Base-by-base conservation (phyloP, 2,329 filamentous ascomycete genomes). In the Scytalidium sp. region DNA sequence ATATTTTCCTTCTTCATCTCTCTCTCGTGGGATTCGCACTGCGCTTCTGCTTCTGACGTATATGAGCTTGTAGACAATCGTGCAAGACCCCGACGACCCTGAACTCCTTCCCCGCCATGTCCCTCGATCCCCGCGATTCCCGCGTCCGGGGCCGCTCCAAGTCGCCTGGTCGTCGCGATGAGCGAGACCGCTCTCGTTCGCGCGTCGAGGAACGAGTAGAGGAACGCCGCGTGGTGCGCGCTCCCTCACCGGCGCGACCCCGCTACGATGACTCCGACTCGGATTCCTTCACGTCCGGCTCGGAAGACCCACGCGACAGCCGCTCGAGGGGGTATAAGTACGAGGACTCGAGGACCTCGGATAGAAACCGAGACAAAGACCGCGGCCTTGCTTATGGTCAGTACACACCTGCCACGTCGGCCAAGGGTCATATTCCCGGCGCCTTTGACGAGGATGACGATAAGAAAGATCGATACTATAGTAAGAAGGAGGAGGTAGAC, bases 41-140 rank as follows among this genome's bases (percentile, higher is more conserved):
- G n/a, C n/a, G n/a, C n/a, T n/a, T n/a, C n/a, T n/a, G n/a, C n/a
- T n/a, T n/a, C n/a, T n/a, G n/a, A n/a, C n/a, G n/a, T n/a, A n/a
- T n/a, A n/a, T n/a, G n/a, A n/a, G n/a, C n/a, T n/a, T n/a, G n/a
- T n/a, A n/a, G n/a, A n/a, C n/a, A n/a, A n/a, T n/a, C n/a, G n/a
- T n/a, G n/a, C n/a, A n/a, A n/a, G n/a, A n/a, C n/a, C n/a, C n/a
- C n/a, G n/a, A n/a, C n/a, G n/a, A n/a, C n/a, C n/a, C n/a, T n/a
- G n/a, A n/a, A n/a, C 25, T 15, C 32, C 5, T n/a, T 36, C 8
- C 41, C 32, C 10, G 43, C n/a, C 27, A 64, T 63, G 61, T 64
- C 62, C 42, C 62, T 66, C 43, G 58, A 64, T 50, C 62, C 62
- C 15, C 56, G 59, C 50, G 60, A 62, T 46, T 58, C 53, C 32